Evolutionary conservation across 306 rosid species (phyloP).

Genomic region (Pachyrhizus erosus): DNA sequence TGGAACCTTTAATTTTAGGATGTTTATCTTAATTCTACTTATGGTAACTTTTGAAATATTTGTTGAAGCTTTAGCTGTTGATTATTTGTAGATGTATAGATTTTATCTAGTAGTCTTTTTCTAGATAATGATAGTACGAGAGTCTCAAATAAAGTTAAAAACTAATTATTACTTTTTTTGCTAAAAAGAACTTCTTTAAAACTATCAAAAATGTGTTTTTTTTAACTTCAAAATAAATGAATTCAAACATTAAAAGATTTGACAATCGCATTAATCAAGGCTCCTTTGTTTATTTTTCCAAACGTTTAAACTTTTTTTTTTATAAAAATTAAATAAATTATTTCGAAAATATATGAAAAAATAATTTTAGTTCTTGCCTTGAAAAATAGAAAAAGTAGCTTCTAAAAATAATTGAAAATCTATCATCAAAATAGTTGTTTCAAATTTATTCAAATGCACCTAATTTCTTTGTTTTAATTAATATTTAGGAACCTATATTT

Average conservation of each 20-base stretch:
- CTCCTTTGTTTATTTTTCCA: too few relatives aligned
- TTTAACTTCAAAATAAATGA: background rate
- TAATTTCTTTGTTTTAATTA: too few relatives aligned
- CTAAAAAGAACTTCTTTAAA: background rate
- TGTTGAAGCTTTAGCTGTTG: conserved; percentile 5
- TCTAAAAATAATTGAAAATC: too few relatives aligned
- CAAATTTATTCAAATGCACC: too few relatives aligned
- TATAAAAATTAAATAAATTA: too few relatives aligned
- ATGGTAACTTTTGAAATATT: conserved; percentile 2
- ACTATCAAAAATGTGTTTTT: background rate
- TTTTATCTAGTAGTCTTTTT: background rate
- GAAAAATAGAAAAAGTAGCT: too few relatives aligned
- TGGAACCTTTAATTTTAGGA: conserved; percentile 1
- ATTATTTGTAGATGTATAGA: background rate
- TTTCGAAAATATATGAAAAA: too few relatives aligned
- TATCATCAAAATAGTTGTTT: too few relatives aligned
- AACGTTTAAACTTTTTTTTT: too few relatives aligned
- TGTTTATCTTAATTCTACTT: conserved; percentile 14
- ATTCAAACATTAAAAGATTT: background rate
- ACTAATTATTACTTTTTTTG: background rate
- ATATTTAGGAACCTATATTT: too few relatives aligned
- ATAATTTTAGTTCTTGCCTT: too few relatives aligned
- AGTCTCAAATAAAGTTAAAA: background rate
- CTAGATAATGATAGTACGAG: conserved; percentile 1
- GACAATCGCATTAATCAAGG: background rate